These are phyloP conservation scores for Pythium aquatile DNA, from an alignment of 352 stramenopile species.

Conservation along the genomic window DNA sequence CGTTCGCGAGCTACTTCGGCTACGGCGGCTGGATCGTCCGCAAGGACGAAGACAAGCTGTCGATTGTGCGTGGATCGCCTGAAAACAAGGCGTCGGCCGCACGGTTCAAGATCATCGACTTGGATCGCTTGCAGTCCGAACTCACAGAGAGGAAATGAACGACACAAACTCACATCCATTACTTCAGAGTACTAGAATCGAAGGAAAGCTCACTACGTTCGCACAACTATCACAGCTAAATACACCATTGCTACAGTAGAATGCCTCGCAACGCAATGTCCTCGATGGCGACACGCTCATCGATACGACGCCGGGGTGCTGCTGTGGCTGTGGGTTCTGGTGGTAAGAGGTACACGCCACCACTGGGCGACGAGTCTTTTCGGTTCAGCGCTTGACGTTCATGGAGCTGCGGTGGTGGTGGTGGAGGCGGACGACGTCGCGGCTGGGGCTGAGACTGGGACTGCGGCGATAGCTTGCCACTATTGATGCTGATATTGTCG, in stretches of 20 bases:
- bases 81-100: constrained; percentile 66
- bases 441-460: background rate
- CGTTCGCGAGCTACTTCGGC: constrained; percentile 69
- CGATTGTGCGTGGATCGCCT: constrained; percentile 51
- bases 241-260: constrained; percentile 6
- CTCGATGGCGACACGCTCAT: constrained; percentile 20
- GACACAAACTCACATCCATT: background rate
- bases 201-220: background rate
- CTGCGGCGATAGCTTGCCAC: background rate
- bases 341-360: background rate
- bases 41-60: constrained; percentile 34
- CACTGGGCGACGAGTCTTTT: constrained; percentile 1
- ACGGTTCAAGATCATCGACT: constrained; percentile 54
- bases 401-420: background rate
- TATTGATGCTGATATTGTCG: background rate
- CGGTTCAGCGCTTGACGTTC: background rate
- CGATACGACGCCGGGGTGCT: constrained; percentile 7
- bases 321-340: background rate
- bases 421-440: background rate
- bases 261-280: constrained; percentile 18
- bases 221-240: too few relatives aligned
- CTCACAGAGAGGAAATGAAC: constrained; percentile 12
- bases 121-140: constrained; percentile 40
- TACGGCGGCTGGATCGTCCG: constrained; percentile 58
- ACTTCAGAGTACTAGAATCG: background rate